A percentile compares a stretch with the other conserved stretches of the same genome.
Evolutionary conservation across 768 basidiomycete species (phyloP).

Genomic region (Naganishia kalamii): DNA sequence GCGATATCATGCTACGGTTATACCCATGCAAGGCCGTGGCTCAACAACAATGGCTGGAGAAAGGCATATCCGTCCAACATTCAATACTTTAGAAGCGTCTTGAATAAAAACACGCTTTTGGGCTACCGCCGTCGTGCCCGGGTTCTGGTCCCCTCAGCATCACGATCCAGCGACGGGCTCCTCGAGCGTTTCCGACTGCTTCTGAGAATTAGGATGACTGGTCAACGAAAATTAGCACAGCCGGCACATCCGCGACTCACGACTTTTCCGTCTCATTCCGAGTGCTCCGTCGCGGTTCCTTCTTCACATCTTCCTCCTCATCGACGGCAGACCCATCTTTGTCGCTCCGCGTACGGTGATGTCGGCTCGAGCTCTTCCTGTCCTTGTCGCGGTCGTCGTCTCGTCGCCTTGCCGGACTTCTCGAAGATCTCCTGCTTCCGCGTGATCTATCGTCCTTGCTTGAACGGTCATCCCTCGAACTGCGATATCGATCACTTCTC

Average conservation of each 20-base stretch:
- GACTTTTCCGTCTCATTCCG: not conserved
- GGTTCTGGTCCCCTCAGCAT: not conserved
- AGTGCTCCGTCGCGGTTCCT: constrained; percentile 6
- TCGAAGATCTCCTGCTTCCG: constrained; percentile 6
- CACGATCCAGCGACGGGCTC: constrained; percentile 10
- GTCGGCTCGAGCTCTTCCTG: constrained; percentile 6
- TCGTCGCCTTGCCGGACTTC: constrained; percentile 2
- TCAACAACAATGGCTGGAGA: too few species aligned
- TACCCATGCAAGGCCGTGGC: too few species aligned
- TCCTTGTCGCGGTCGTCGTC: constrained; percentile 15
- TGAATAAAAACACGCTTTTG: too few species aligned
- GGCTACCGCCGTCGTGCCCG: constrained; percentile 2
- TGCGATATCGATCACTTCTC: constrained; percentile 8
- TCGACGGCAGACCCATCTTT: constrained; percentile 5
- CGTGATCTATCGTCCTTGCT: constrained; percentile 8
- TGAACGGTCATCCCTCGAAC: constrained; percentile 5
- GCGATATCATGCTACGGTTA: too few species aligned
- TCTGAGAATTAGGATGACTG: not conserved
- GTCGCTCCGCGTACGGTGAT: constrained; percentile 12
- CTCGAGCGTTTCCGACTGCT: constrained; percentile 13
- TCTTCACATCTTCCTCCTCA: constrained; percentile 9
- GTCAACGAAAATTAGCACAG: not conserved
- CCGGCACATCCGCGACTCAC: not conserved
- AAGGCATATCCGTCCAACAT: too few species aligned
- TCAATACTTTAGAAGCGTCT: too few species aligned